These are phyloP conservation scores for Naegleria fowleri DNA, from an alignment of 208 protist species.

Conservation along the genomic window DNA sequence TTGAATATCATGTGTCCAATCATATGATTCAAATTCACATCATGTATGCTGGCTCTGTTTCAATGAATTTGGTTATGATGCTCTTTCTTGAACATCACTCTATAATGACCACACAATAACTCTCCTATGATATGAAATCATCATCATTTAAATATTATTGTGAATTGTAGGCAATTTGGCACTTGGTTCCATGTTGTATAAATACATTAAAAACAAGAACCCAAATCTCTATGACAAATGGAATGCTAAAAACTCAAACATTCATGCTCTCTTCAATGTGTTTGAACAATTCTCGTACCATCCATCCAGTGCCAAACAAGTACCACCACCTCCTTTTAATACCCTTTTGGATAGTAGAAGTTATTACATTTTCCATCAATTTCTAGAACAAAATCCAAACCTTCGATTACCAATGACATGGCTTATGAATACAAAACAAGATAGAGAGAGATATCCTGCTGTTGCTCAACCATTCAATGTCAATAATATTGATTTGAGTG, in stretches of 20 bases:
- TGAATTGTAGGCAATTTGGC: background rate
- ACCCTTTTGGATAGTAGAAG: background rate
- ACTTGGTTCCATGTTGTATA: background rate
- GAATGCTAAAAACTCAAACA: background rate
- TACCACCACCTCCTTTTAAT: background rate
- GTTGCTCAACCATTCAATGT: conserved; percentile 14
- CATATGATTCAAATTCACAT: too few species aligned
- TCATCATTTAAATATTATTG: too few species aligned
- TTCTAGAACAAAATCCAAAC: background rate
- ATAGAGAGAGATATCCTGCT: background rate
- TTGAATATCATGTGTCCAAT: too few species aligned
- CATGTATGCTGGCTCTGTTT: too few species aligned
- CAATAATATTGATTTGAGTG: conserved; percentile 25
- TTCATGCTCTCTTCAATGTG: background rate
- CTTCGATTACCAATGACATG: conserved; percentile 11
- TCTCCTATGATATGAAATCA: too few species aligned
- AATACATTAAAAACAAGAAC: background rate
- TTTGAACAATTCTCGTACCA: background rate
- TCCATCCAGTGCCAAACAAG: background rate
- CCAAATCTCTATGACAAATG: background rate
- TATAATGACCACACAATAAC: too few species aligned
- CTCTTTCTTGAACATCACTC: too few species aligned
- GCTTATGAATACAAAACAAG: background rate
- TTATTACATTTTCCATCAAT: background rate
- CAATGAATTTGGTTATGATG: too few species aligned